Evolutionary conservation across 2,329 filamentous ascomycete genomes (phyloP), one percentile per base, ranked within the genome.

Genomic region (Diplodia seriata): DNA sequence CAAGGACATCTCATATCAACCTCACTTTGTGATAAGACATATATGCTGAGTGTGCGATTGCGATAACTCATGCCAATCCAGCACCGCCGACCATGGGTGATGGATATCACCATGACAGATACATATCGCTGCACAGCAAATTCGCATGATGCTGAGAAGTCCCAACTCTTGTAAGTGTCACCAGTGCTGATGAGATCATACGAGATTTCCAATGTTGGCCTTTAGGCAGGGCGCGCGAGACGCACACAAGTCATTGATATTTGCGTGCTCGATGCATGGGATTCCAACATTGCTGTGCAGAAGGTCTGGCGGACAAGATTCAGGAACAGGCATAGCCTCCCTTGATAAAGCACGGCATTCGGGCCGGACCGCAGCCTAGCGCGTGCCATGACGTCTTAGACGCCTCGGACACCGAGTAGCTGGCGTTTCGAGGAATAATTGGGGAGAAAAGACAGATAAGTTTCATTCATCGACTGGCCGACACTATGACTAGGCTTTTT

Each of bases 261-360:
- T n/a, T n/a, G n/a, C n/a, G n/a, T n/a, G n/a, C n/a, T n/a, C n/a
- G 23, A 23, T 23, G 23, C 23, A 26, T 26, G 23, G 23, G 23
- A 26, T 47, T 47, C 43, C 18, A 8, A 9, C 7, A 11, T 4
- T 29, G 26, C 14, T 31, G 12, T 29, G 15, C 11, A 7, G 23
- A 29, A 9, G n/a, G 18, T 20, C 18, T 47, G n/a, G 43, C 18
- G 50, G 29, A 31, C 18, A 47, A 18, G 14, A 20, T 47, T 47
- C 43, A 47, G 43, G 43, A 47, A 47, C 43, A 47, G 43, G 43
- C 43, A 47, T 47, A 47, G 43, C 43, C 43, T n/a, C 18, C 43
- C n/a, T 47, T 47, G 8, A 20, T 47, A 47, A 47, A 47, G 43
- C 43, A 47, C 43, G 43, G 43, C 43, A 47, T 7, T 47, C 43